These are phyloP conservation scores for Chaetomiaceae sp. DNA, from an alignment of 2,329 filamentous ascomycete genomes.

Conservation along the genomic window DNA sequence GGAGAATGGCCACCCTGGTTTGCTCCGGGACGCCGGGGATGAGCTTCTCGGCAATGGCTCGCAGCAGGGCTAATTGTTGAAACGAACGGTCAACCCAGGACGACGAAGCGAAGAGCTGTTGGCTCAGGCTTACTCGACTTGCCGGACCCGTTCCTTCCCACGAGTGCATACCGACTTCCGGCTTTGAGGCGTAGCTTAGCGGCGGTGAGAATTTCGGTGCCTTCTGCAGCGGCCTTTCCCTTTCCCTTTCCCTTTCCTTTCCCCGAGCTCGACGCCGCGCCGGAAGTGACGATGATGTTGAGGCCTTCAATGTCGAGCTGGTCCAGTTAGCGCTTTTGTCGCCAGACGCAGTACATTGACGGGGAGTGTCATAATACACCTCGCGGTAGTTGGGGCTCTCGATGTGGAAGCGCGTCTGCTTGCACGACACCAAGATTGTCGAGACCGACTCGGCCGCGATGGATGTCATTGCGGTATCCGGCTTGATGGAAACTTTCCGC, in stretches of 20 bases:
- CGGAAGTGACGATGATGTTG: constrained; percentile 57
- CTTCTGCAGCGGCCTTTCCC: constrained; percentile 40
- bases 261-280: constrained; percentile 25
- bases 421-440: constrained; percentile 56
- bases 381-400: constrained; percentile 50
- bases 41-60: constrained; percentile 69
- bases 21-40: constrained; percentile 68
- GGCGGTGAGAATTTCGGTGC: constrained; percentile 62
- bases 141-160: constrained; percentile 75
- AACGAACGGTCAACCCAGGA: background rate
- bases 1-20: constrained; percentile 60
- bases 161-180: constrained; percentile 67
- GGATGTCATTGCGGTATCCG: constrained; percentile 21
- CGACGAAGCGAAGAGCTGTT: background rate
- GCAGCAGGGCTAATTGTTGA: constrained; percentile 65
- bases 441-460: constrained; percentile 45
- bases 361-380: too few relatives aligned
- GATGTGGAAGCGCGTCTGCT: constrained; percentile 61
- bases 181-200: constrained; percentile 67
- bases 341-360: too few relatives aligned
- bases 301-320: constrained; percentile 69
- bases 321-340: too few relatives aligned
- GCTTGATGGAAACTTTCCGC: background rate
- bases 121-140: constrained; percentile 59
- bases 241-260: constrained; percentile 30